phyloP scores from a whole-genome alignment of 352 stramenopile genomes.

The Globisporangium perplexum region DNA sequence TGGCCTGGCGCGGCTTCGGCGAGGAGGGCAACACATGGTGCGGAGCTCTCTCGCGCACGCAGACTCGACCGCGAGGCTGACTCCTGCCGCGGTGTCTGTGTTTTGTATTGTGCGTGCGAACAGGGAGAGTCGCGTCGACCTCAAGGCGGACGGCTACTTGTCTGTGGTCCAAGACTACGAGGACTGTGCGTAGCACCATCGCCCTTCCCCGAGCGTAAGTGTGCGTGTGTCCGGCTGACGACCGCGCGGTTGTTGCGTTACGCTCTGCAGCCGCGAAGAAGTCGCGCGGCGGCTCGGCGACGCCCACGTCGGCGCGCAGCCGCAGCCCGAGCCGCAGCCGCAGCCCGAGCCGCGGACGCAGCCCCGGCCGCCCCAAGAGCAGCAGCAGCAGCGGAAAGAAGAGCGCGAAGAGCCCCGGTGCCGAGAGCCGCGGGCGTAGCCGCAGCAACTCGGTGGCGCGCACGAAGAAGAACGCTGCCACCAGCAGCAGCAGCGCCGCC shows the following conservation, averaged over 20 bases:
- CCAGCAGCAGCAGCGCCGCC: neutral
- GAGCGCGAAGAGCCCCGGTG: conserved; percentile 15
- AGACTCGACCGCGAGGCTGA: too few relatives aligned
- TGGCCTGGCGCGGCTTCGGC: conserved; percentile 71
- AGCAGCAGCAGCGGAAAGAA: conserved; percentile 19
- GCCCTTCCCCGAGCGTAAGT: neutral
- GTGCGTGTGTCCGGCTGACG: too few relatives aligned
- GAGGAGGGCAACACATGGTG: conserved; percentile 86
- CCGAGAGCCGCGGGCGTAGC: conserved; percentile 36
- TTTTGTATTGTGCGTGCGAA: neutral
- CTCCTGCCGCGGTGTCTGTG: neutral
- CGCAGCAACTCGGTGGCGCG: conserved; percentile 54
- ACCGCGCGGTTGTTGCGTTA: neutral
- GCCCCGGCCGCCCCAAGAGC: conserved; percentile 18
- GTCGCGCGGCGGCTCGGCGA: conserved; percentile 21
- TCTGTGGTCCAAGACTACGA: conserved; percentile 68
- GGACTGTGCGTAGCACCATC: conserved; percentile 28
- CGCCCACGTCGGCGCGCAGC: conserved; percentile 18
- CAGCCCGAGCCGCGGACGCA: conserved; percentile 43
- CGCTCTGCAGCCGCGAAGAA: conserved; percentile 46
- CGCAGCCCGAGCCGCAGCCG: conserved; percentile 31
- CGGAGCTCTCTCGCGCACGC: neutral
- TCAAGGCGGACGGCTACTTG: conserved; percentile 72
- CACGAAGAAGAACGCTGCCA: conserved; percentile 18
- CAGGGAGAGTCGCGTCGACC: conserved; percentile 81